These are phyloP conservation scores for Aspergillus sp. DNA, from an alignment of 2,329 filamentous ascomycete genomes.

Conservation along the genomic window DNA sequence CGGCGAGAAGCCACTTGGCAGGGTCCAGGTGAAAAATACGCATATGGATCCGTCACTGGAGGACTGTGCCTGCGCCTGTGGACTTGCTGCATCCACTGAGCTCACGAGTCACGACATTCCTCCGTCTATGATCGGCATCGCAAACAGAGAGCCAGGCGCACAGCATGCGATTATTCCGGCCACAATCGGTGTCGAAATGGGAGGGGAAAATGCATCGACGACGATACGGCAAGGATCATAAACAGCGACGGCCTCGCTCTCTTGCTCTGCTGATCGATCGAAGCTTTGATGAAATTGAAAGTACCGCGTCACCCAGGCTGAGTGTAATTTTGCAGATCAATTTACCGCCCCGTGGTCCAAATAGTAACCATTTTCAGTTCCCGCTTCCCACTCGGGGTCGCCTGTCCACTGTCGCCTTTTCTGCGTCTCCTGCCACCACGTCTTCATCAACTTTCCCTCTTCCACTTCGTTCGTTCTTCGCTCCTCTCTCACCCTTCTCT, in stretches of 20 bases:
- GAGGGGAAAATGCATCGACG: background rate
- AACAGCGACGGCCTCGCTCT: background rate
- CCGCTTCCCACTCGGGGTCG: slow-evolving; percentile 22
- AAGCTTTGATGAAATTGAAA: background rate
- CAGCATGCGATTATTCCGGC: background rate
- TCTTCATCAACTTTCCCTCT: slow-evolving; percentile 14
- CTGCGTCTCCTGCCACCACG: slow-evolving; percentile 16
- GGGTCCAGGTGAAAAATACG: slow-evolving; percentile 4
- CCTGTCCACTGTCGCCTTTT: slow-evolving; percentile 4
- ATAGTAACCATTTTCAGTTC: background rate
- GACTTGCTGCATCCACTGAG: background rate
- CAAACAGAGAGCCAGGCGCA: background rate
- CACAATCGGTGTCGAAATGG: background rate
- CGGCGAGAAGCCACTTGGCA: background rate
- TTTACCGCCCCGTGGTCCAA: slow-evolving; percentile 20
- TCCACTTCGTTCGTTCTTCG: slow-evolving; percentile 13
- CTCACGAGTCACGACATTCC: background rate
- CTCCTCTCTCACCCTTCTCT: slow-evolving; percentile 8
- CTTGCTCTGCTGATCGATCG: slow-evolving; percentile 17
- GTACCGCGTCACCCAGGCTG: background rate
- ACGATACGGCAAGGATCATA: background rate
- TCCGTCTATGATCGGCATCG: background rate
- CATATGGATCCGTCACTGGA: background rate
- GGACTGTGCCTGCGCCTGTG: background rate
- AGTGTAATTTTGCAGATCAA: slow-evolving; percentile 22